A percentile compares a stretch with the other conserved stretches of the same genome.
These are phyloP conservation scores for Gracilaria vermiculophylla DNA, from an alignment of 23 red algal species.

Conservation along the genomic window DNA sequence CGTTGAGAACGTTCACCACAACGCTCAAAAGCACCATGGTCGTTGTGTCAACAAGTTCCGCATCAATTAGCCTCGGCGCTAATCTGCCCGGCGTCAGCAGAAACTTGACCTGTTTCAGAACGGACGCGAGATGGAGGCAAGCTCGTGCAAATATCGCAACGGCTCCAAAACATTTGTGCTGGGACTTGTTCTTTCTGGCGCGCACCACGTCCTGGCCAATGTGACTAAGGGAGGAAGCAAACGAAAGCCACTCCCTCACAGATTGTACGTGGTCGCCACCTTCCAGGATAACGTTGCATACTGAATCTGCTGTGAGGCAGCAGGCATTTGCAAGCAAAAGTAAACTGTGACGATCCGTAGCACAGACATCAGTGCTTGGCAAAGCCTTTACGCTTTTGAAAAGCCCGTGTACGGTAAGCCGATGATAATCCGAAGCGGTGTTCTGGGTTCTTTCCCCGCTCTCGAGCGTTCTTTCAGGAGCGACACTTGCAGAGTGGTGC, in stretches of 20 bases:
- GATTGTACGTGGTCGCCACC: neutral
- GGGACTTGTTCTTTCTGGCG: neutral
- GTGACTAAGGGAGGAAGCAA: slow-evolving; percentile 24
- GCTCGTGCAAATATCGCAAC: neutral
- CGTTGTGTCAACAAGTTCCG: neutral
- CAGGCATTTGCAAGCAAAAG: slow-evolving; percentile 8
- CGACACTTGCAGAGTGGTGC: neutral
- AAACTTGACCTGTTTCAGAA: neutral
- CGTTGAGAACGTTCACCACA: neutral
- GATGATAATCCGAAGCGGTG: neutral
- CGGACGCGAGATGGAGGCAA: neutral
- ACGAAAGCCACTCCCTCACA: slow-evolving; percentile 23
- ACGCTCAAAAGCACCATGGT: neutral
- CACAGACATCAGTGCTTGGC: slow-evolving; percentile 37
- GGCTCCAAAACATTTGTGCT: neutral
- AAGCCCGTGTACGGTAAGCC: neutral
- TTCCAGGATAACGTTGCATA: neutral
- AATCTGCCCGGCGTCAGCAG: too few species aligned
- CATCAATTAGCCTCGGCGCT: too few species aligned
- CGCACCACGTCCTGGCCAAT: slow-evolving; percentile 20
- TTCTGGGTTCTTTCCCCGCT: neutral
- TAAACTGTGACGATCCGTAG: neutral
- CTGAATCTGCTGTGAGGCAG: slow-evolving; percentile 1
- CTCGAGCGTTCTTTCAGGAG: neutral
- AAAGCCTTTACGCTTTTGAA: slow-evolving; percentile 10